Evolutionary conservation across 768 basidiomycete genomes (phyloP).

Genomic region (Strobilomyces dryophilus): DNA sequence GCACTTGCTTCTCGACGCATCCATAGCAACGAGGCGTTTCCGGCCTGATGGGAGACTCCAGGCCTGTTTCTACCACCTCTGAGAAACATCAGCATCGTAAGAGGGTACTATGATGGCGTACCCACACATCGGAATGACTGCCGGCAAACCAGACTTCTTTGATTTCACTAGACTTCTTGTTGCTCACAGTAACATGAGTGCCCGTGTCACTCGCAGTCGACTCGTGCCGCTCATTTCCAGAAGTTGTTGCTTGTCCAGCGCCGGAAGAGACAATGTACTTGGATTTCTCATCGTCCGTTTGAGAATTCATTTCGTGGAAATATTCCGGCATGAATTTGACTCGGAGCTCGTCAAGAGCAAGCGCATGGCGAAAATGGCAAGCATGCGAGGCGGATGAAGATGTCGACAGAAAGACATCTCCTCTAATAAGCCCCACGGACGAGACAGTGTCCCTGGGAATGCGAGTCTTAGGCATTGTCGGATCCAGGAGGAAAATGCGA

Average conservation of each 20-base stretch:
- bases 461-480: background rate
- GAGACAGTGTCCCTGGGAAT: constrained; percentile 11
- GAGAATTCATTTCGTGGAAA: constrained; percentile 24
- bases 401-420: constrained; percentile 6
- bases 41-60: constrained; percentile 17
- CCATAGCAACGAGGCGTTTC: constrained; percentile 30
- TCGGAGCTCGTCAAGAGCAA: constrained; percentile 14
- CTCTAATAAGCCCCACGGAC: constrained; percentile 5
- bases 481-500: background rate
- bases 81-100: background rate
- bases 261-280: constrained; percentile 6
- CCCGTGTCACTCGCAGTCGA: background rate
- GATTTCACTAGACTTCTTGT: constrained; percentile 22
- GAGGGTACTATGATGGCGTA: background rate
- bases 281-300: constrained; percentile 12
- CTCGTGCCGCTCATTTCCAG: background rate
- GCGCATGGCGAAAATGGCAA: constrained; percentile 14
- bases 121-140: constrained; percentile 35
- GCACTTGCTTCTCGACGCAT: constrained; percentile 31
- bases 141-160: constrained; percentile 69
- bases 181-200: background rate
- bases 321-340: constrained; percentile 50
- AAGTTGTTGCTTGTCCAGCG: background rate
- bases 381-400: constrained; percentile 3
- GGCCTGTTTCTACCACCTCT: constrained; percentile 25